These are phyloP conservation scores for Fusarium ambrosium DNA, from an alignment of 2,329 filamentous ascomycete genomes.

Conservation along the genomic window DNA sequence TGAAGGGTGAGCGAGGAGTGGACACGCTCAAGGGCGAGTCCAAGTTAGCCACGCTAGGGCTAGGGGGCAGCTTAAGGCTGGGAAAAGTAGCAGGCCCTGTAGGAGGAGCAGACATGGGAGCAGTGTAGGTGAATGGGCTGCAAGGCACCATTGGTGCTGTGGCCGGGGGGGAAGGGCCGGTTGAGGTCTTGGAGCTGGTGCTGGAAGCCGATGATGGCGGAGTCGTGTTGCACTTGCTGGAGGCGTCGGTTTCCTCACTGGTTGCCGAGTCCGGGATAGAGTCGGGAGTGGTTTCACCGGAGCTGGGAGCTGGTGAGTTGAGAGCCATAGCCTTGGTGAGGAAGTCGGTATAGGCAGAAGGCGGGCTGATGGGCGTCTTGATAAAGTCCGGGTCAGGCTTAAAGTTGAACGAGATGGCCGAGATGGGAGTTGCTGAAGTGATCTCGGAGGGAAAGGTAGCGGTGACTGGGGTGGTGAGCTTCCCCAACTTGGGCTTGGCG, in stretches of 20 bases:
- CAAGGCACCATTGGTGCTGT: slow-evolving; percentile 58
- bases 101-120: slow-evolving; percentile 71
- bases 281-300: slow-evolving; percentile 63
- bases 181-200: slow-evolving; percentile 47
- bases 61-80: slow-evolving; percentile 82
- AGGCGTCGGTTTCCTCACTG: slow-evolving; percentile 68
- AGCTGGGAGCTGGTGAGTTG: slow-evolving; percentile 74
- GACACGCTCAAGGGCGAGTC: slow-evolving; percentile 78
- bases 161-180: slow-evolving; percentile 47
- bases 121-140: slow-evolving; percentile 65
- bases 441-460: slow-evolving; percentile 73
- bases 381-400: slow-evolving; percentile 67
- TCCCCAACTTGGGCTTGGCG: slow-evolving; percentile 70
- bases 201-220: slow-evolving; percentile 62
- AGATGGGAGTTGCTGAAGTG: slow-evolving; percentile 77
- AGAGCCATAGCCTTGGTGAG: slow-evolving; percentile 82
- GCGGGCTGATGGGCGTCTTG: slow-evolving; percentile 94
- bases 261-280: slow-evolving; percentile 68
- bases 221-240: slow-evolving; percentile 67
- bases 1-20: slow-evolving; percentile 78
- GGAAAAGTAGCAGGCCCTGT: slow-evolving; percentile 72
- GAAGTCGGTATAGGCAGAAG: slow-evolving; percentile 91
- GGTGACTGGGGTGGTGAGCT: slow-evolving; percentile 73
- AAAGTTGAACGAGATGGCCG: slow-evolving; percentile 55
- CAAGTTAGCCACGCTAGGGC: slow-evolving; percentile 75